Percentiles rank a stretch among this genome's conserved stretches.
Conservation (phyloP, 805 yeast species). For the Yamadazyma phyllophila region DNA sequence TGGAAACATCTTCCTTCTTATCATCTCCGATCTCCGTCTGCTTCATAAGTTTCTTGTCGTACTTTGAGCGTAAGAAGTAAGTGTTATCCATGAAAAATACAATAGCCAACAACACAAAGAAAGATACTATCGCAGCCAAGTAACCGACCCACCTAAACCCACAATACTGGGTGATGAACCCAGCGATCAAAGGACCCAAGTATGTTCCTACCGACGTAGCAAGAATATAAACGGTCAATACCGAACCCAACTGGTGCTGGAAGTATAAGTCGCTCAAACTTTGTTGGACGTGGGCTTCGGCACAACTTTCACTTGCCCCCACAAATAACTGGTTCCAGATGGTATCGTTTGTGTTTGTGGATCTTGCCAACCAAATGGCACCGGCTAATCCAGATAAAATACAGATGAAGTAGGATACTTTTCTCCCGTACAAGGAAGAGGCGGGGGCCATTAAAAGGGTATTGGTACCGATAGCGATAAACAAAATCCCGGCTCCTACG, state of each 20-base stretch:
- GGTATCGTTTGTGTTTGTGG: slow-evolving; percentile 35
- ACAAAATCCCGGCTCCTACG: slow-evolving; percentile 49
- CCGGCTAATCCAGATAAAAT: slow-evolving; percentile 40
- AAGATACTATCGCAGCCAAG: slow-evolving; percentile 44
- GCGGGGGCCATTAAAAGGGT: slow-evolving; percentile 46
- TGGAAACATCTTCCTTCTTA: slow-evolving; percentile 5
- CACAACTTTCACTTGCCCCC: slow-evolving; percentile 40
- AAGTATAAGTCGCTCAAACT: slow-evolving; percentile 37
- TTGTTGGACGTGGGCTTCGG: slow-evolving; percentile 44
- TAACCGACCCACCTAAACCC: slow-evolving; percentile 57
- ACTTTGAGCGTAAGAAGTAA: slow-evolving; percentile 37
- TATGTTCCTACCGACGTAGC: slow-evolving; percentile 54
- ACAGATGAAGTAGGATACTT: slow-evolving; percentile 42
- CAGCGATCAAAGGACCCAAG: slow-evolving; percentile 60
- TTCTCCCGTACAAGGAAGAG: slow-evolving; percentile 45
- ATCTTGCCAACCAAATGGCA: slow-evolving; percentile 43
- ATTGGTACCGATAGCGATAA: slow-evolving; percentile 43
- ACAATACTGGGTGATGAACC: slow-evolving; percentile 48
- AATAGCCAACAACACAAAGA: slow-evolving; percentile 39
- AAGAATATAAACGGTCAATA: slow-evolving; percentile 51
- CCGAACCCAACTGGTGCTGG: slow-evolving; percentile 47
- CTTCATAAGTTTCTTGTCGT: slow-evolving; percentile 7
- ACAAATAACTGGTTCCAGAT: slow-evolving; percentile 48
- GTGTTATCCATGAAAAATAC: slow-evolving; percentile 56
- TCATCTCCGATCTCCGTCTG: slow-evolving; percentile 1